Conservation (phyloP, 768 basidiomycete genomes). For the Candolleomyces eurysporus region DNA sequence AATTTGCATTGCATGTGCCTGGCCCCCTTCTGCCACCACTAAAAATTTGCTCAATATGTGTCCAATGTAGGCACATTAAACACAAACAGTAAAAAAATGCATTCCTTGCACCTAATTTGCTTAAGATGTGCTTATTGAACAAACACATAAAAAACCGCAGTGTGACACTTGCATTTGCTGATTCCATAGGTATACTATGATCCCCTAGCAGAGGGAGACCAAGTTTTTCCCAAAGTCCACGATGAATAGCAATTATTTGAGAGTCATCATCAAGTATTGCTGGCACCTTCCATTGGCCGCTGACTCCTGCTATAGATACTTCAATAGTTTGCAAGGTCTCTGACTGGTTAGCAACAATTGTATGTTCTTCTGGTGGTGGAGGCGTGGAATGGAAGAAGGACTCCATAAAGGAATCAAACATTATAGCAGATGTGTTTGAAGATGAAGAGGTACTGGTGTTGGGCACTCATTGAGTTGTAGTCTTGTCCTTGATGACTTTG, state of each 20-base stretch:
- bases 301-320: not conserved
- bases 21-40: too few relatives aligned
- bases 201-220: constrained; percentile 10
- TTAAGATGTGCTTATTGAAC: too few relatives aligned
- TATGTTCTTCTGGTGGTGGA: not conserved
- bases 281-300: constrained; percentile 4
- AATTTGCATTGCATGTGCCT: too few relatives aligned
- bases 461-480: constrained; percentile 6
- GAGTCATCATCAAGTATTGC: constrained; percentile 17
- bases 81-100: too few relatives aligned
- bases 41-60: too few relatives aligned
- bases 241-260: constrained; percentile 11
- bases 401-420: not conserved
- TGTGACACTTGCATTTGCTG: constrained; percentile 3
- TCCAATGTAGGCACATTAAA: too few relatives aligned
- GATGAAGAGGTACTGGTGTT: not conserved
- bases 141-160: too few relatives aligned
- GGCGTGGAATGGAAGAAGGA: not conserved
- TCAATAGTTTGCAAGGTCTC: constrained; percentile 14
- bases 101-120: too few relatives aligned
- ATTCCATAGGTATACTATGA: constrained; percentile 17
- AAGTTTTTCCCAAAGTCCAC: constrained; percentile 16
- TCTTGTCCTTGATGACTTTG: constrained; percentile 12
- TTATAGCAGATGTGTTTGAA: not conserved
- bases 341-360: constrained; percentile 11